Base-by-base conservation (phyloP, 495 filamentous ascomycete genomes). In the Penicillium paradoxum region DNA sequence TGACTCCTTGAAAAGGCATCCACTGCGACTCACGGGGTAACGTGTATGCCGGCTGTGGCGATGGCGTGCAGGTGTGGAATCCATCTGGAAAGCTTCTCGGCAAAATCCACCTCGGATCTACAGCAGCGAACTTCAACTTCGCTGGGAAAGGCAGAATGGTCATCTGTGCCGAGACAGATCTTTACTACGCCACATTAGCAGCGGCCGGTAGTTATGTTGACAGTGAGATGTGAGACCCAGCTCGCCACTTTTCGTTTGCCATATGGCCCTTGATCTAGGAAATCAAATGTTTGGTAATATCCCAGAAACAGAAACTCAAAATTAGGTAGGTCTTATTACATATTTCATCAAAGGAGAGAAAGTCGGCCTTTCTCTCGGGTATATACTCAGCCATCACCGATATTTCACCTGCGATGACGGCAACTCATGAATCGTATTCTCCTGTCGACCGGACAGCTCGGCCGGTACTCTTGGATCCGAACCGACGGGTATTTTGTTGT, bases 41-140 rank as follows among this genome's bases (percentile, higher is more conserved):
- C 25, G 70, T 78, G 2, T 78, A 77, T 46, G 58, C 68, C 4
- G 74, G 69, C 2, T 77, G 73, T 55, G 70, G 68, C 5, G 75
- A 78, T 32, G 74, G 74, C 1, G 58, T 78, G 17, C 70, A 75
- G 13, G 65, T 78, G 9, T 74, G 72, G 68, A 69, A 69, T 38
- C 56, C 55, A 2, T 68, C 61, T 5, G 73, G 70, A 17, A 71
- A 63, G 53, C 55, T 76, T 39, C 61, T 76, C 34, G 73, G 73
- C 13, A 84, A 82, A 66, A 80, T 83, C 17, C 76, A 61, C 33
- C 49, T 72, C 7, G 67, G 66, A 17, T 49, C 62, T 4, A 65
- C 60, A 1, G 64, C 70, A 2, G 77, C 77, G 29, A 82, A 82
- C 63, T 83, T 83, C 65, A 76, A 80, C 54, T 83, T 83, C 47